Conservation (phyloP, 78 protist genomes). For the Pigoraptor vietnamica region DNA sequence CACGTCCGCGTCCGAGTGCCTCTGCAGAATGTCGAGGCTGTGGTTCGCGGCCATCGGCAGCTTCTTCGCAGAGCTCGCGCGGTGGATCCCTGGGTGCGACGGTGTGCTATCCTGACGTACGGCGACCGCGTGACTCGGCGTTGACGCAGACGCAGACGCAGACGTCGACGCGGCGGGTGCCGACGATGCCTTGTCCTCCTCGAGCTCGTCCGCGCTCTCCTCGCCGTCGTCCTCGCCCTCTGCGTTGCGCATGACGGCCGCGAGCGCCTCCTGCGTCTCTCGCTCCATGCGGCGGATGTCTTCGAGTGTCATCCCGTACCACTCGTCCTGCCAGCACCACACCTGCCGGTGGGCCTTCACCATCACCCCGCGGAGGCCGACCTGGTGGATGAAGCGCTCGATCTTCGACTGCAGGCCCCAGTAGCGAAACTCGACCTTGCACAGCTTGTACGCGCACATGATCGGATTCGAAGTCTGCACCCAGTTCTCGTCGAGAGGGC, state of each 20-base stretch:
- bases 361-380: neutral
- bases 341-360: slow-evolving; percentile 56
- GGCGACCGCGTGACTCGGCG: too few relatives aligned
- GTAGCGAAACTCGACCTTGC: slow-evolving; percentile 55
- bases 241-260: neutral
- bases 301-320: slow-evolving; percentile 59
- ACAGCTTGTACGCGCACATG: slow-evolving; percentile 67
- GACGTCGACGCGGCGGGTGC: neutral
- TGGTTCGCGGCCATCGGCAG: neutral
- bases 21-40: neutral
- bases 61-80: neutral
- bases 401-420: slow-evolving; percentile 70
- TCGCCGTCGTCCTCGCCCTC: neutral
- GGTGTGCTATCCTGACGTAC: too few relatives aligned
- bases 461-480: slow-evolving; percentile 13
- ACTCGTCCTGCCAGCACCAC: slow-evolving; percentile 87
- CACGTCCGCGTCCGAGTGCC: neutral
- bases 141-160: neutral
- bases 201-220: neutral
- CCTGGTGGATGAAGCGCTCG: slow-evolving; percentile 42
- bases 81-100: too few relatives aligned
- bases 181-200: neutral
- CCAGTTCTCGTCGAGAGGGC: slow-evolving; percentile 27
- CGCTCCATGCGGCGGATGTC: slow-evolving; percentile 60
- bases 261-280: neutral